These are phyloP conservation scores for Hibiscus tridactylites DNA, from an alignment of 345 rosid genomes.

Conservation along the genomic window DNA sequence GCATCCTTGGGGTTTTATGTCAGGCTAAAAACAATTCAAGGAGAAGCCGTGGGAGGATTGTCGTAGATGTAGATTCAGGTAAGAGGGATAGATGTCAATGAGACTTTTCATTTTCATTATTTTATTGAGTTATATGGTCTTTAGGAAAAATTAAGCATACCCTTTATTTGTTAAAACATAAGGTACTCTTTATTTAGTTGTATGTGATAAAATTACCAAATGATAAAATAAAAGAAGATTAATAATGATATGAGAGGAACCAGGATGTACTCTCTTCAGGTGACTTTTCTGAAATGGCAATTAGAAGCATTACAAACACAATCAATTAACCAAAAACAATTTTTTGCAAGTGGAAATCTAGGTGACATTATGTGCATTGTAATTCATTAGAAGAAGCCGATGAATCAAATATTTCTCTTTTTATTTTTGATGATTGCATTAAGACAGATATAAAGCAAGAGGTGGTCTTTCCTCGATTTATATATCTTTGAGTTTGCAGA, in stretches of 20 bases:
- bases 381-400: not conserved
- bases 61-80: constrained; percentile 75
- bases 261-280: not conserved
- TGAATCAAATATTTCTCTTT: not conserved
- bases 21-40: constrained; percentile 75
- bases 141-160: not conserved
- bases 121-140: constrained; percentile 1
- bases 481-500: not conserved
- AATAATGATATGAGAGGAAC: not conserved
- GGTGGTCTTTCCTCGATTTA: not conserved
- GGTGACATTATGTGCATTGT: not conserved
- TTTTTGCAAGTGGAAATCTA: not conserved
- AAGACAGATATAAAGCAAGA: not conserved
- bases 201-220: not conserved
- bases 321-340: not conserved
- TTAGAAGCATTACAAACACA: not conserved
- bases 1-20: constrained; percentile 16
- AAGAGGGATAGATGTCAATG: not conserved
- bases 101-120: not conserved
- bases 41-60: constrained; percentile 30
- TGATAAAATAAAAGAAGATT: not conserved
- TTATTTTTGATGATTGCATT: not conserved
- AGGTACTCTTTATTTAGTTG: not conserved
- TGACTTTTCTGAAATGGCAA: not conserved
- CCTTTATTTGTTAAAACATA: not conserved